Evolutionary conservation across 2,329 filamentous ascomycete species (phyloP), one percentile per base, ranked within the genome.

Genomic region (Pezicula radicicola): DNA sequence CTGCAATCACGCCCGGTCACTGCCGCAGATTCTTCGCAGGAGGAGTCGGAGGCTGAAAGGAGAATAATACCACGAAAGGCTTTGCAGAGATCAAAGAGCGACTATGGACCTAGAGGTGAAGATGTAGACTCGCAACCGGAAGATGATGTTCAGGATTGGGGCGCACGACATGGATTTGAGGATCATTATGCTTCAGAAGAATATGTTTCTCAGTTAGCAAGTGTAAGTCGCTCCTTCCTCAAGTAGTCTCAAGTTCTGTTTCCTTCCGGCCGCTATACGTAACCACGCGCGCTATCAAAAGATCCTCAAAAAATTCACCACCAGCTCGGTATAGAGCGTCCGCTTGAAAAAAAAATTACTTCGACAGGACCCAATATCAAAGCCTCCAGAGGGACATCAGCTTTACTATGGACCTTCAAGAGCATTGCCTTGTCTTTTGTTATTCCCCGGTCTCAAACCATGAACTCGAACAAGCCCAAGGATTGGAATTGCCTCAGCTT

Each of bases 171-270:
- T 72, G 86, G 86, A 48, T 89, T 86, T 79, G 85, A 88, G 60
- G 82, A 85, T 58, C 85, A 89, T 67, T 84, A 89, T 66, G 83
- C 83, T 52, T 87, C 83, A 12, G 83, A 84, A 56, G 85, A 89
- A 68, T 88, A 88, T 68, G 79, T 87, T 55, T 82, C 83, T 55
- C 75, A 85, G 56, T 71, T 89, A 51, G 84, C 82, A 59, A 84
- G 83, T 62, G 80, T 84, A 68, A 68, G 76, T 70, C 55, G 58
- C 57, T 36, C 62, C 57, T 66, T 62, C 61, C 57, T 53, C 6
- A 21, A 13, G 18, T 19, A 18, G 25, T 42, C 18, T 16, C 18
- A 42, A 33, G 30, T 2, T 33, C 12, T 13, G 30, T 33, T 19
- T 19, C 19, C 19, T 19, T 19, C 19, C 19, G 3, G 3, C 19